Base-by-base conservation (phyloP, 2,329 filamentous ascomycete species). In the Cladophialophora immunda region DNA sequence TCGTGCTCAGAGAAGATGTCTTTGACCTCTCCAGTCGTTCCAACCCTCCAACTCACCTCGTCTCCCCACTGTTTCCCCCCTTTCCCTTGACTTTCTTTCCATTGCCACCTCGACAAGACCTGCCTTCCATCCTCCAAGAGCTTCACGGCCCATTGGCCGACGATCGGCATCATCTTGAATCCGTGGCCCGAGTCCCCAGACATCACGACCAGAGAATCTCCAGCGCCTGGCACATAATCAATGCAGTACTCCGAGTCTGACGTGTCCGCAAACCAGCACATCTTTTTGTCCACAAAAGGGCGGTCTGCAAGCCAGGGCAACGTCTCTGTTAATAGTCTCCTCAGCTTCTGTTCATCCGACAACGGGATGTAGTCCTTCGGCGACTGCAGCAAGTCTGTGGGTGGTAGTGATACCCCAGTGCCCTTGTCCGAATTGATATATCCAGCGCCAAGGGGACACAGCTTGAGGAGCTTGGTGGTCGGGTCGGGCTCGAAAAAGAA, bases 261-360 rank as follows among this genome's bases (percentile, higher is more conserved):
- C 0, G 86, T 87, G 71, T 90, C 88, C 0, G 86, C 86, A 67
- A 87, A 87, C 87, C 87, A 90, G 73, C 88, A 90, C n/a, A 90
- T 75, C 1, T 80, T 81, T 71, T 83, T 82, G 32, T 83, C 78
- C 1, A 89, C 82, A n/a, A 90, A 78, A 0, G 86, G 86, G 2
- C 87, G 74, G 17, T 87, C 80, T 0, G 83, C 82, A 22, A 89
- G 78, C 50, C 76, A 77, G 9, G 86, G 86, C 0, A 89, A 77
- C 0, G 85, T 84, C 58, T 88, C 80, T 7, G 74, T 70, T 2
- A 89, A 77, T 36, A 89, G 75, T 36, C 79, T 76, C 7, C 85
- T 81, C 52, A 88, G 77, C 71, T 83, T 82, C 25, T 70, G 70
- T 73, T 89, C 86, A 65, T 89, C 87, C 7, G 80, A 77, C 0